phyloP scores from a whole-genome alignment of 495 filamentous ascomycete species.

The Penicillium psychrofluorescens region DNA sequence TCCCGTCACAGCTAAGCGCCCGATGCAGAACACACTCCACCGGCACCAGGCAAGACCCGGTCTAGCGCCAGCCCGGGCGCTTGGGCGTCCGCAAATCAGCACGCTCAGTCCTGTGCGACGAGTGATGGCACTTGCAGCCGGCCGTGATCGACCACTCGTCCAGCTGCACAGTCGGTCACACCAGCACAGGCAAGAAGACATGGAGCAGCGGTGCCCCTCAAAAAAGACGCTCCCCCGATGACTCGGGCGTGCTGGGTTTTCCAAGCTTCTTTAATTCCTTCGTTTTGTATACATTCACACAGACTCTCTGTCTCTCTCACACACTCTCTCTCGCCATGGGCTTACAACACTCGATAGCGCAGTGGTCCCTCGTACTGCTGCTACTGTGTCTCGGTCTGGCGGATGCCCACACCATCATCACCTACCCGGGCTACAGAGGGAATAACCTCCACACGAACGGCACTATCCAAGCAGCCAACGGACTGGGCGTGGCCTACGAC shows the following conservation, averaged over 20 bases:
- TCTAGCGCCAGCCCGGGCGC: neutral
- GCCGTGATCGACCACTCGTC: neutral
- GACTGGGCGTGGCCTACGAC: conserved; percentile 38
- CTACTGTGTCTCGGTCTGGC: conserved; percentile 45
- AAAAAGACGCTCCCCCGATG: conserved; percentile 11
- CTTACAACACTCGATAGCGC: conserved; percentile 32
- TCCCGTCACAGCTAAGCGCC: too few relatives aligned
- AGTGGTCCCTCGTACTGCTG: conserved; percentile 41
- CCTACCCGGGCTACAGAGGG: conserved; percentile 90
- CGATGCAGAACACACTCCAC: too few relatives aligned
- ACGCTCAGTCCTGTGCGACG: neutral
- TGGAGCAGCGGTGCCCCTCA: conserved; percentile 8
- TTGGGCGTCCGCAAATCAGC: conserved; percentile 7
- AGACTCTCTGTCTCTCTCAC: too few relatives aligned
- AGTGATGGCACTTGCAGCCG: conserved; percentile 17
- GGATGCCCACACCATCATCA: conserved; percentile 79
- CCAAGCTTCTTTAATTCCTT: neutral
- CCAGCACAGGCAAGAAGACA: neutral
- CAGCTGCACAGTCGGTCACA: neutral
- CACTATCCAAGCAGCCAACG: conserved; percentile 35
- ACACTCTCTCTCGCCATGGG: conserved; percentile 18
- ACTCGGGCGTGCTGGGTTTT: too few relatives aligned
- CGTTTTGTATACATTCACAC: neutral
- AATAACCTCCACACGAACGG: conserved; percentile 82
- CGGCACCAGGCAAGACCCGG: too few relatives aligned